Conservation (phyloP, 1,139 yeast species). For the Diutina pseudorugosa region DNA sequence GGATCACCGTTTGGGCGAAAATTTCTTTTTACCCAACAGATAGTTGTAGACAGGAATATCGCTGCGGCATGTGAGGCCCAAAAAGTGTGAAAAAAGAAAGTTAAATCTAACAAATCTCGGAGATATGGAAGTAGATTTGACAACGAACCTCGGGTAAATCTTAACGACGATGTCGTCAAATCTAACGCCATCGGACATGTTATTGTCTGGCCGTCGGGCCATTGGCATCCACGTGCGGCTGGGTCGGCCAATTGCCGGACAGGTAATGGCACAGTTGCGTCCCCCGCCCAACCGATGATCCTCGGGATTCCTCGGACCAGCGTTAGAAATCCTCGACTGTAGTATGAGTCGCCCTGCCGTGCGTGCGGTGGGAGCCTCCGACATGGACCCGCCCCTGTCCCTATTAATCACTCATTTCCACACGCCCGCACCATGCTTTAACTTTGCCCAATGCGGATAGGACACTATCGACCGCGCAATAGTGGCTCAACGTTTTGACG, state of each 20-base stretch:
- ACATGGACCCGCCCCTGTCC: neutral
- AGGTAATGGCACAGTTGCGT: neutral
- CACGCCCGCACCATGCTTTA: neutral
- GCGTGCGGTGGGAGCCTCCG: neutral
- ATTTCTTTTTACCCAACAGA: conserved; percentile 5
- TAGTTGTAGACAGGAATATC: neutral
- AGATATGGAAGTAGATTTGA: neutral
- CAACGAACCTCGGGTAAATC: neutral
- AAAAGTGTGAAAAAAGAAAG: conserved; percentile 3
- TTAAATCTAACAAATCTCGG: neutral
- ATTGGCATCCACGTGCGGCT: neutral
- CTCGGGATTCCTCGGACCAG: neutral
- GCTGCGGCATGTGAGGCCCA: conserved; percentile 2
- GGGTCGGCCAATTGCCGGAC: neutral
- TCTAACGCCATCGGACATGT: neutral
- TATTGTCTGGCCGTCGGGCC: neutral
- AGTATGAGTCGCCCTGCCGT: neutral
- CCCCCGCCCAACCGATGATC: neutral
- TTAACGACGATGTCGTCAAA: neutral
- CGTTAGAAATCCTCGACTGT: neutral
- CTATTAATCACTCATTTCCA: neutral
- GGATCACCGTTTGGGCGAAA: neutral
- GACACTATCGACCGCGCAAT: neutral
- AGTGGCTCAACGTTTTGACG: neutral
- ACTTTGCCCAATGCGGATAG: neutral